Percentiles rank a stretch among this genome's conserved stretches.
Conservation (phyloP, 169 alveolate genomes). For the Cryptosporidium parvum region DNA sequence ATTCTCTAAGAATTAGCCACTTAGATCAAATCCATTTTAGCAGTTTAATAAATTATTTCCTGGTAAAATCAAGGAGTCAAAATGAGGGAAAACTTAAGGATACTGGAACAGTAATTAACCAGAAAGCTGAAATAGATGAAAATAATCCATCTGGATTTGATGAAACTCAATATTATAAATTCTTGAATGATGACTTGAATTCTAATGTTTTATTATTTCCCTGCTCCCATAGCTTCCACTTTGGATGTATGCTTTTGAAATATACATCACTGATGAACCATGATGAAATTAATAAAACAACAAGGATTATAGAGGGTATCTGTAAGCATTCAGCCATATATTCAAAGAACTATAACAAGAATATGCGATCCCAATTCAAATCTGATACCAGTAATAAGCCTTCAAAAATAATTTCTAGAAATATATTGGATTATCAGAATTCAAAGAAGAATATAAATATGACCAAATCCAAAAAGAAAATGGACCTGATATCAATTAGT, state of each 20-base stretch:
- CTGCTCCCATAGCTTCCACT: slow-evolving; percentile 68
- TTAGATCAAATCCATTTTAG: slow-evolving; percentile 22
- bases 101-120: not conserved
- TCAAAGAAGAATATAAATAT: not conserved
- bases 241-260: slow-evolving; percentile 58
- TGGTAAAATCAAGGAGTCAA: not conserved
- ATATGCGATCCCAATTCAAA: not conserved
- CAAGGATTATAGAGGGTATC: slow-evolving; percentile 34
- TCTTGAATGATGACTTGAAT: slow-evolving; percentile 30
- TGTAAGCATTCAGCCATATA: slow-evolving; percentile 23
- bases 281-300: slow-evolving; percentile 30
- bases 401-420: not conserved
- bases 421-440: not conserved
- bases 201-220: slow-evolving; percentile 41
- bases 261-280: slow-evolving; percentile 29
- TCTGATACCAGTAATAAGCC: not conserved
- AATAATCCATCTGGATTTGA: not conserved
- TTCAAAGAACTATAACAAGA: not conserved
- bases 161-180: slow-evolving; percentile 23
- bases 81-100: not conserved
- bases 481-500: not conserved
- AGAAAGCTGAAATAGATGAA: not conserved
- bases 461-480: not conserved
- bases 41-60: slow-evolving; percentile 20
- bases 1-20: slow-evolving; percentile 11